phyloP scores from a whole-genome alignment of 2,329 filamentous ascomycete species.

The Epichloe gansuensis region DNA sequence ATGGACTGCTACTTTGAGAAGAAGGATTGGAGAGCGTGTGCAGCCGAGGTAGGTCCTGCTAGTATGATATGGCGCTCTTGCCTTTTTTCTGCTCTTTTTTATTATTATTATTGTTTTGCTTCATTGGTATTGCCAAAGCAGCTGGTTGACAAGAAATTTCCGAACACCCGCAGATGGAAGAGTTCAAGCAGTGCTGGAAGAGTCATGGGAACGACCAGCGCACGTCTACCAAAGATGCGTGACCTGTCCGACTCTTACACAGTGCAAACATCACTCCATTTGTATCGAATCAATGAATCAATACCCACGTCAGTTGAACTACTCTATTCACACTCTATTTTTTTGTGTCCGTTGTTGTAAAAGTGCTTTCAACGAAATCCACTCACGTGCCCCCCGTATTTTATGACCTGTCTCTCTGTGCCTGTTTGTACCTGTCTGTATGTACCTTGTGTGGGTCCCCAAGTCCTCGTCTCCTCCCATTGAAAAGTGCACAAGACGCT shows the following conservation, averaged over 20 bases:
- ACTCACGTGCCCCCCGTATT: background rate
- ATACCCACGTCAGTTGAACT: background rate
- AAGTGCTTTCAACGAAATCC: background rate
- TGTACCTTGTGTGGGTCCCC: background rate
- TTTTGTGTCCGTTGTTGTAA: background rate
- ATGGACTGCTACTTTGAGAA: constrained; percentile 94
- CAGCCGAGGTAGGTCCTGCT: constrained; percentile 58
- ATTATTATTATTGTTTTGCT: background rate
- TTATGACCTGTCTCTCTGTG: background rate
- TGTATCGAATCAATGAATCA: background rate
- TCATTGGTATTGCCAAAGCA: background rate
- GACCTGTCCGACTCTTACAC: background rate
- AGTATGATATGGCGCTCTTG: too few species aligned
- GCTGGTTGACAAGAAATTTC: too few species aligned
- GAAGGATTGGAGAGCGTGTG: constrained; percentile 88
- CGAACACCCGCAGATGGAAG: constrained; percentile 56
- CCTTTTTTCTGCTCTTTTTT: background rate
- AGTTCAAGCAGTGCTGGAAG: constrained; percentile 87
- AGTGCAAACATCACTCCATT: background rate
- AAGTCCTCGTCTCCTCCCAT: background rate
- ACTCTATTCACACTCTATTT: background rate
- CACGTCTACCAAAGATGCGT: constrained; percentile 60
- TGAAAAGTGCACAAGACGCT: background rate
- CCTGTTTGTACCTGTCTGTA: background rate
- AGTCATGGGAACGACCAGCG: constrained; percentile 73